Conservation (phyloP, 148 eudicot species). For the Persicaria tinctoria region DNA sequence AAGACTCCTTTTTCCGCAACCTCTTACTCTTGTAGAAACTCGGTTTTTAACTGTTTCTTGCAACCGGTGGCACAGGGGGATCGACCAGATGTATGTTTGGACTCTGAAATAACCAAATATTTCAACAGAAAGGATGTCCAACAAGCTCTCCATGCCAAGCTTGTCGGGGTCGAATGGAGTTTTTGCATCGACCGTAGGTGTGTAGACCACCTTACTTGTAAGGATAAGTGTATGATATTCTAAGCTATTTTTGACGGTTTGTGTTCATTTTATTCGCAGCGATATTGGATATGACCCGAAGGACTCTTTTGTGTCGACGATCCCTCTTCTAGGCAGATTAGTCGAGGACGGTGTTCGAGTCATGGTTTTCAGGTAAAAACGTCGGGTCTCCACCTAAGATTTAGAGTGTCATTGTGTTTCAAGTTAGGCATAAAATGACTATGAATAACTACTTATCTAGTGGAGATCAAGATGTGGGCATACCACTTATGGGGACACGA, state of each 20-base stretch:
- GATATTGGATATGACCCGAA: neutral
- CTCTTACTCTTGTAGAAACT: neutral
- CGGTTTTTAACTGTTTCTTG: neutral
- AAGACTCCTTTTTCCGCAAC: neutral
- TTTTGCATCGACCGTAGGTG: conserved; percentile 27
- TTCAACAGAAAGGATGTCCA: conserved; percentile 66
- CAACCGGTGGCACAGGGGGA: neutral
- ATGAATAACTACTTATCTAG: conserved; percentile 8
- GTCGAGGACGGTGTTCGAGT: conserved; percentile 7
- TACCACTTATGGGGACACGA: conserved; percentile 51
- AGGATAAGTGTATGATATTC: neutral
- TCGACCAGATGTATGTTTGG: conserved; percentile 39
- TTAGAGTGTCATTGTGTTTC: too few species aligned
- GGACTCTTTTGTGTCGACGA: neutral
- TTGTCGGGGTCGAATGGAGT: conserved; percentile 52
- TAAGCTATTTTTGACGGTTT: neutral
- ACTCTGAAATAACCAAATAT: conserved; percentile 40
- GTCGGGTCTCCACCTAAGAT: neutral
- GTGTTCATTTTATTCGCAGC: neutral
- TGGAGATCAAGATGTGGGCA: conserved; percentile 57
- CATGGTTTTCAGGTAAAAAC: conserved; percentile 8
- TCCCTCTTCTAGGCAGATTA: neutral
- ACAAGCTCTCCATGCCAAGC: conserved; percentile 54
- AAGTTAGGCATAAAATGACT: too few species aligned
- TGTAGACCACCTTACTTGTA: too few species aligned